Evolutionary conservation across 768 basidiomycete genomes (phyloP), one percentile per base, ranked within the genome.

Genomic region (Lentinula lateritia): DNA sequence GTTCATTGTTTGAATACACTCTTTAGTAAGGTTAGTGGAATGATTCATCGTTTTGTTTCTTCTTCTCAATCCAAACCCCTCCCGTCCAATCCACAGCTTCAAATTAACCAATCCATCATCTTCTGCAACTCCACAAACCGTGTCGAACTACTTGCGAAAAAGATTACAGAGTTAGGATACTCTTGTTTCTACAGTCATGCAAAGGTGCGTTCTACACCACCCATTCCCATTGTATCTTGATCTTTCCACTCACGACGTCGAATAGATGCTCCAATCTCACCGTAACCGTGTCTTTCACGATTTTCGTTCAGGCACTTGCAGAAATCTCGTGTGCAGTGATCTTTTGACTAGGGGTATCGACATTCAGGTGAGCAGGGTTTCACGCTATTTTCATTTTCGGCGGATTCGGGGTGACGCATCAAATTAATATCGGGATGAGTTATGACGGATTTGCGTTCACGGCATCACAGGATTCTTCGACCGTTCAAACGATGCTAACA

Each of bases 61-160:
- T 23, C 18, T 28, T 58, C 18, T 34, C 39, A 12, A 15, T 28
- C 5, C 13, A 7, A 8, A 5, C 23, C 52, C 61, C 41, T 61
- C 12, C 72, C 3, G 28, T 28, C 28, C 28, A 3, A 28, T 28
- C 3, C 3, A 28, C 28, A 98, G 93, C 86, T 99, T 55, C 96
- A 98, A 95, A 99, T 99, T 82, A 99, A 99, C 78, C 96, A 99
- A 78, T 98, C 96, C 62, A 98, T 99, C 78, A 99, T 99, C 72
- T 99, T 99, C 78, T 99, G 96, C 79, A 99, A 99, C 82, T 98
- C 96, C 66, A 99, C 96, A 70, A 97, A 98, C 81, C 94, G 96
- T 62, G 96, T 99, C 78, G 96, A 99, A 77, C 90, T 99, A 52
- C 84, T 99, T 68, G 96, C 96, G 63, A 98, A 98, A 80, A 99